Evolutionary conservation across 768 basidiomycete species (phyloP).

Genomic region (Termitomyces sp.): DNA sequence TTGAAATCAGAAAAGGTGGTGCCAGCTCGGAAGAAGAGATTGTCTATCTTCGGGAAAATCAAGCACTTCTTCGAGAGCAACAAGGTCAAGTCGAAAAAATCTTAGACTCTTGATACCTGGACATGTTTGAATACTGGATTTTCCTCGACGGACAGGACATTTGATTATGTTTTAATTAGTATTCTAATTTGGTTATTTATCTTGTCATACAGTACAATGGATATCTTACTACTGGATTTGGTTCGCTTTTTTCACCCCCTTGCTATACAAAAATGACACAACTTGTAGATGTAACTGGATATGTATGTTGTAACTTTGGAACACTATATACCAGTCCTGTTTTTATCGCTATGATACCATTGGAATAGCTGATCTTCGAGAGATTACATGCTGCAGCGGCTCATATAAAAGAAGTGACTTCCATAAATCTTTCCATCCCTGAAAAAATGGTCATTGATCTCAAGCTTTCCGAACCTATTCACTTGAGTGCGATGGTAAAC

Average conservation of each 20-base stretch:
- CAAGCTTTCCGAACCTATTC: no score
- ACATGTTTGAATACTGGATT: neutral
- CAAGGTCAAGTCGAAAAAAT: slow-evolving; percentile 37
- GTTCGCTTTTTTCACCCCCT: neutral
- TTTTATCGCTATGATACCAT: no score
- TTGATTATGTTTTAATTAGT: neutral
- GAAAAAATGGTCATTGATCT: no score
- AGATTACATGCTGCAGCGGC: no score
- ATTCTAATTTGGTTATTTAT: neutral
- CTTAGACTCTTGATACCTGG: neutral
- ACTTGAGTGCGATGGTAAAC: no score
- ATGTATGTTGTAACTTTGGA: no score
- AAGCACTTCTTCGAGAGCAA: slow-evolving; percentile 48
- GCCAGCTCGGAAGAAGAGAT: slow-evolving; percentile 45
- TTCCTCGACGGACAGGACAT: neutral
- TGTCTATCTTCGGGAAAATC: slow-evolving; percentile 50
- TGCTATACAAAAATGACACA: no score
- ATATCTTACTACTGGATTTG: neutral
- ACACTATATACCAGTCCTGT: no score
- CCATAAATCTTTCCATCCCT: no score
- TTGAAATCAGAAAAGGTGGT: slow-evolving; percentile 32
- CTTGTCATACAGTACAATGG: neutral
- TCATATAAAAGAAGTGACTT: no score
- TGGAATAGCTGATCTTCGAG: no score
- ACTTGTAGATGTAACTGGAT: no score